Conservation (phyloP, 306 rosid genomes). For the Crotalaria pallida region DNA sequence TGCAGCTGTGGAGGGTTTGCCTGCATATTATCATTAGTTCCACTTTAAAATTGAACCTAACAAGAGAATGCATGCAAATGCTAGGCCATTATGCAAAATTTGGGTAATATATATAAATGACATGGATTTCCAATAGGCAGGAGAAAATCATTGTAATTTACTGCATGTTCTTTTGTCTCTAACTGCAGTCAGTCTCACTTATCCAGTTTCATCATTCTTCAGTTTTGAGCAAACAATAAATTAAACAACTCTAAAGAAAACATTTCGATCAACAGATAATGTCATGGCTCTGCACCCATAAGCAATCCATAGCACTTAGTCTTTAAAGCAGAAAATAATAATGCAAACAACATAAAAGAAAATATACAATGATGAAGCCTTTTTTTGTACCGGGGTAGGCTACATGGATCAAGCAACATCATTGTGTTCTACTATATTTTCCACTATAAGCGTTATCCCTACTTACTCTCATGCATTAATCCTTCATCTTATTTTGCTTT, state of each 20-base stretch:
- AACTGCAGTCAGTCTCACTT: background rate
- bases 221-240: background rate
- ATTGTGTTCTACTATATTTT: no score
- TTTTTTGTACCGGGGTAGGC: no score
- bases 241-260: conserved; percentile 9
- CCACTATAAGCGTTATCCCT: no score
- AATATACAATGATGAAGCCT: no score
- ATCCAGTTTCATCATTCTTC: background rate
- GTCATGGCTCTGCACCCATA: conserved; percentile 5
- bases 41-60: conserved; percentile 6
- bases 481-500: no score
- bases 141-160: background rate
- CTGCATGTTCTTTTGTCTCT: background rate
- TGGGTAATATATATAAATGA: background rate
- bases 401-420: no score
- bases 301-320: background rate
- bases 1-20: conserved; percentile 96
- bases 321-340: background rate
- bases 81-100: conserved; percentile 4
- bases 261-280: conserved; percentile 15
- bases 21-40: conserved; percentile 40
- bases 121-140: background rate
- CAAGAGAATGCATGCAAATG: conserved; percentile 3
- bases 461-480: no score
- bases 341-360: background rate